These are phyloP conservation scores for Populus tomentosa DNA, from an alignment of 441 rosid species.

Conservation along the genomic window DNA sequence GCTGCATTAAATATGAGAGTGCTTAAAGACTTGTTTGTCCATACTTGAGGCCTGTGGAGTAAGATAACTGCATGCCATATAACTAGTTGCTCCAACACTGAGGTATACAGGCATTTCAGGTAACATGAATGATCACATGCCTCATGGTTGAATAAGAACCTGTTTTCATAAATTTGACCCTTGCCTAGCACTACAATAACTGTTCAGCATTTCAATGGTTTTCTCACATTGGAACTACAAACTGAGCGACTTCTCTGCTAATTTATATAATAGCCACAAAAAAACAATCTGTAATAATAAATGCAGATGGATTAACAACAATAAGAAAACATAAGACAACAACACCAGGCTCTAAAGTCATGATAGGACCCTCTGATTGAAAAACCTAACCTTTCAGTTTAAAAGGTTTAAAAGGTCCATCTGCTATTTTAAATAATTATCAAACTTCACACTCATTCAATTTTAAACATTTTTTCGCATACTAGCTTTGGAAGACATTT, in stretches of 20 bases:
- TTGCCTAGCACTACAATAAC: not conserved
- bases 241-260: not conserved
- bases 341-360: not conserved
- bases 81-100: slow-evolving; percentile 4
- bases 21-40: slow-evolving; percentile 15
- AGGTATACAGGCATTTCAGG: not conserved
- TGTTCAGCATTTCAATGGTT: not conserved
- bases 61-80: slow-evolving; percentile 10
- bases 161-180: not conserved
- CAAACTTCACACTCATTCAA: not conserved
- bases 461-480: not conserved
- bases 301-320: not conserved
- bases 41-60: slow-evolving; percentile 6
- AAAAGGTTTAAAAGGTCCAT: too few relatives aligned
- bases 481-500: not conserved
- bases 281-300: not conserved
- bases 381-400: not conserved
- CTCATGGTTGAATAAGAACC: not conserved
- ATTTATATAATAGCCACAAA: not conserved
- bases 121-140: not conserved
- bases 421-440: not conserved
- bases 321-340: not conserved
- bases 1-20: slow-evolving; percentile 61
- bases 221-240: not conserved
- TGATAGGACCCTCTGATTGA: not conserved